A percentile compares a stretch with the other conserved stretches of the same genome.
Conservation (phyloP, 768 basidiomycete genomes). For the Imleria badia region DNA sequence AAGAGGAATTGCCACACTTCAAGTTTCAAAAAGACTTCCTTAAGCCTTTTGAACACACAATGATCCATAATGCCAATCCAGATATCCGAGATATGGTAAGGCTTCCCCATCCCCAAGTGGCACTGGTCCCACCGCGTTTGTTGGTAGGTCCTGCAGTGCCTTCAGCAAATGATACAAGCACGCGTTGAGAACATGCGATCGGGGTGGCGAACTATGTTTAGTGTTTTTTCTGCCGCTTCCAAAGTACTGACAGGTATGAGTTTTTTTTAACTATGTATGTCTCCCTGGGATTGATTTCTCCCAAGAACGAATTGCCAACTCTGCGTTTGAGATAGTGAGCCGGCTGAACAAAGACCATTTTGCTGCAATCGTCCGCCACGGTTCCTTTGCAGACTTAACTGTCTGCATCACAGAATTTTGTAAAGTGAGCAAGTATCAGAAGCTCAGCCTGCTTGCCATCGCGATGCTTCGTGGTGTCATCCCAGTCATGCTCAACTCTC, state of each 20-base stretch:
- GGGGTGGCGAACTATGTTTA: constrained; percentile 99
- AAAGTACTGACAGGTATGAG: constrained; percentile 80
- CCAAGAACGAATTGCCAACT: constrained; percentile 83
- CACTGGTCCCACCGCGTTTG: background rate
- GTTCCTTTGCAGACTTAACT: constrained; percentile 92
- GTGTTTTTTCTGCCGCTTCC: constrained; percentile 95
- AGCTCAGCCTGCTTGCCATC: constrained; percentile 93
- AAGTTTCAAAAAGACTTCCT: constrained; percentile 99
- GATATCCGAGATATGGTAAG: constrained; percentile 94
- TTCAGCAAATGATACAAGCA: constrained; percentile 98
- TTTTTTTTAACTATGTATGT: background rate
- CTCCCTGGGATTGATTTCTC: background rate
- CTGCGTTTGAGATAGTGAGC: constrained; percentile 95
- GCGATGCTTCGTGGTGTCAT: constrained; percentile 95
- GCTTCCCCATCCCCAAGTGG: background rate
- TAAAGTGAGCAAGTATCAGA: constrained; percentile 99
- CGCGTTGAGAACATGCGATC: constrained; percentile 93
- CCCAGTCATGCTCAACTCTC: constrained; percentile 83
- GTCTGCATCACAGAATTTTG: constrained; percentile 99
- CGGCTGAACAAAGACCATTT: constrained; percentile 91
- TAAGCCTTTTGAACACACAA: constrained; percentile 97
- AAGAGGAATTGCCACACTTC: constrained; percentile 97
- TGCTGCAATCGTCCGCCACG: constrained; percentile 84
- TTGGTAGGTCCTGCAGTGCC: constrained; percentile 86
- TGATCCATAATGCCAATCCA: constrained; percentile 94